Conservation (phyloP, 148 eudicot species). For the Silene conica region DNA sequence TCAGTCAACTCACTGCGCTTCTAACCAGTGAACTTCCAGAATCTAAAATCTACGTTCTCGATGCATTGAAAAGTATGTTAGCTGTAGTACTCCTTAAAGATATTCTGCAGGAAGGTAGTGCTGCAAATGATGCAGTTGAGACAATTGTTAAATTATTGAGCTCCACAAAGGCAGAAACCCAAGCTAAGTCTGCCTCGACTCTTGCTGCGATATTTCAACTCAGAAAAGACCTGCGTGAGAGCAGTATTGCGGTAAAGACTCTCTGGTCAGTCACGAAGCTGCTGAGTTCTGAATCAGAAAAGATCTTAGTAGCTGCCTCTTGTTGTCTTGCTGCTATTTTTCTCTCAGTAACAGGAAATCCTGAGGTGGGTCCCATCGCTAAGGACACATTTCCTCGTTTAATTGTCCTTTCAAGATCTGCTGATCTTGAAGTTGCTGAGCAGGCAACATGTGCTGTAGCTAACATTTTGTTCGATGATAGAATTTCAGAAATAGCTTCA, state of each 20-base stretch:
- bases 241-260: slow-evolving; percentile 65
- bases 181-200: slow-evolving; percentile 83
- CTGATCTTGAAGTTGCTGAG: slow-evolving; percentile 80
- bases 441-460: slow-evolving; percentile 90
- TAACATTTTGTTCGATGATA: slow-evolving; percentile 71
- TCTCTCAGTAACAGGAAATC: slow-evolving; percentile 78
- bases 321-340: slow-evolving; percentile 88
- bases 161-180: slow-evolving; percentile 85
- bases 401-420: slow-evolving; percentile 60
- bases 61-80: slow-evolving; percentile 89
- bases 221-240: slow-evolving; percentile 89
- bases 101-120: slow-evolving; percentile 88
- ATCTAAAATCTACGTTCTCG: slow-evolving; percentile 84
- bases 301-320: slow-evolving; percentile 54
- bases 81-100: slow-evolving; percentile 72
- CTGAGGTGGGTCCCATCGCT: slow-evolving; percentile 69
- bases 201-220: slow-evolving; percentile 80
- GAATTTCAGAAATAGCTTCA: slow-evolving; percentile 56
- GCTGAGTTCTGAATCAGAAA: slow-evolving; percentile 61
- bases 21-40: slow-evolving; percentile 94
- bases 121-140: slow-evolving; percentile 95
- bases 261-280: slow-evolving; percentile 60
- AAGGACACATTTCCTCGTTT: slow-evolving; percentile 66
- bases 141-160: slow-evolving; percentile 72
- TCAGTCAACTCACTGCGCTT: slow-evolving; percentile 92